Conservation (phyloP, 305 asterid genomes). For the Stenogyne calaminthoides region DNA sequence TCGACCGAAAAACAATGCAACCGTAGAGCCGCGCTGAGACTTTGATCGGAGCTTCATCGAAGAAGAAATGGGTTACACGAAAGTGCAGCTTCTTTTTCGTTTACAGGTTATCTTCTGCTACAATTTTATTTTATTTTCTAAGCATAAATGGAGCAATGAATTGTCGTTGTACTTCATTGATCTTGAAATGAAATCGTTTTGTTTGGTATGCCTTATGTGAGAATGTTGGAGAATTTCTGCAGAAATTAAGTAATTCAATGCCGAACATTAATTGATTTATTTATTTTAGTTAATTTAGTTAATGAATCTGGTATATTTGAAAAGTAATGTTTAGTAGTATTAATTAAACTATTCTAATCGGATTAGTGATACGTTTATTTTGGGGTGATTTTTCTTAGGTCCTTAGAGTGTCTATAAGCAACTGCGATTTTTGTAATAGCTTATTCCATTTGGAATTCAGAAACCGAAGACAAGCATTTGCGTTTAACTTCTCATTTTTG, state of each 20-base stretch:
- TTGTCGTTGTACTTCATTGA: conserved; percentile 9
- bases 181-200: not conserved
- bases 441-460: not conserved
- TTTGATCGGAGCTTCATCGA: conserved; percentile 33
- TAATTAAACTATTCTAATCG: not conserved
- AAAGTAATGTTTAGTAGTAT: not conserved
- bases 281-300: not conserved
- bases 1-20: conserved; percentile 11
- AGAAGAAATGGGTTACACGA: conserved; percentile 55
- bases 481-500: not conserved
- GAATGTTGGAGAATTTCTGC: not conserved
- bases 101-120: conserved; percentile 50
- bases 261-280: not conserved
- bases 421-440: no score
- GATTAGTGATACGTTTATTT: not conserved
- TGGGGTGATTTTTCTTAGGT: conserved; percentile 2
- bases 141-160: not conserved
- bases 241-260: not conserved
- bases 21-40: conserved; percentile 19
- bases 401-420: not conserved
- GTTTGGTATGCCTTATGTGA: conserved; percentile 1
- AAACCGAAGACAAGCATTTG: not conserved
- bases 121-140: not conserved
- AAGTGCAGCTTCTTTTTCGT: conserved; percentile 61
- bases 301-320: not conserved